Percentiles rank a stretch among this genome's conserved stretches.
phyloP scores from a whole-genome alignment of 2,329 filamentous ascomycete genomes.

The Aurifilum marmelostoma region DNA sequence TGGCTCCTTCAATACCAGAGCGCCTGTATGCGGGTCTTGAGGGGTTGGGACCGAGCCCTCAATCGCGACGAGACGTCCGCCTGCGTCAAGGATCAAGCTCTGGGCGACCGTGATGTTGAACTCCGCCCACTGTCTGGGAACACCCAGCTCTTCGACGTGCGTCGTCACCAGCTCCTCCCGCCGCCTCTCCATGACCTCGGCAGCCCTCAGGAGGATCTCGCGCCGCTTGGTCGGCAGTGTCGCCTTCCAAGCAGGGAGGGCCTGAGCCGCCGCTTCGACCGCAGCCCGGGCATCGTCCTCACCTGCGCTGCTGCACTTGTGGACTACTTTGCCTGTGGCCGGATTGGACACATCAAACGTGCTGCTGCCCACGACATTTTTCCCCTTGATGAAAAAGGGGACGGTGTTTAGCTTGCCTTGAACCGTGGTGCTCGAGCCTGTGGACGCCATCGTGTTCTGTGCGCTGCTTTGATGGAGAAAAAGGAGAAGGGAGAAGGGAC shows the following conservation, averaged over 20 bases:
- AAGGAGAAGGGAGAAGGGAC: too few relatives aligned
- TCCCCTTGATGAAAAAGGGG: constrained; percentile 40
- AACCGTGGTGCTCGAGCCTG: neutral
- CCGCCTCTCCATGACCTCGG: constrained; percentile 64
- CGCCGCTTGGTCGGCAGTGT: constrained; percentile 64
- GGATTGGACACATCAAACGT: constrained; percentile 37
- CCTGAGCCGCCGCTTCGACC: constrained; percentile 58
- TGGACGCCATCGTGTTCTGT: constrained; percentile 15
- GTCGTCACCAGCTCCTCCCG: constrained; percentile 63
- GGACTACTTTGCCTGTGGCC: constrained; percentile 36
- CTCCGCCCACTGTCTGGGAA: constrained; percentile 42
- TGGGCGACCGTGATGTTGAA: constrained; percentile 45
- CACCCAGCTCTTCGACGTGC: constrained; percentile 57
- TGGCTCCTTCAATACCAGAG: constrained; percentile 73
- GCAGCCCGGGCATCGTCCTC: constrained; percentile 38
- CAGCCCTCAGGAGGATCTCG: constrained; percentile 71
- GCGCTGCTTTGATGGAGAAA: neutral
- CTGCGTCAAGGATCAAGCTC: constrained; percentile 47
- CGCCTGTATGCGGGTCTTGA: constrained; percentile 53
- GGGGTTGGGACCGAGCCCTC: constrained; percentile 41
- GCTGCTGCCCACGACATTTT: constrained; percentile 34
- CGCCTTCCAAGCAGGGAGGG: constrained; percentile 71
- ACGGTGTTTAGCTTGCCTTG: constrained; percentile 31
- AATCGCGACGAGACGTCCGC: constrained; percentile 43
- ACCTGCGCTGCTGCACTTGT: constrained; percentile 35